Base-by-base conservation (phyloP, 768 basidiomycete genomes). In the Tylopilus sp. region DNA sequence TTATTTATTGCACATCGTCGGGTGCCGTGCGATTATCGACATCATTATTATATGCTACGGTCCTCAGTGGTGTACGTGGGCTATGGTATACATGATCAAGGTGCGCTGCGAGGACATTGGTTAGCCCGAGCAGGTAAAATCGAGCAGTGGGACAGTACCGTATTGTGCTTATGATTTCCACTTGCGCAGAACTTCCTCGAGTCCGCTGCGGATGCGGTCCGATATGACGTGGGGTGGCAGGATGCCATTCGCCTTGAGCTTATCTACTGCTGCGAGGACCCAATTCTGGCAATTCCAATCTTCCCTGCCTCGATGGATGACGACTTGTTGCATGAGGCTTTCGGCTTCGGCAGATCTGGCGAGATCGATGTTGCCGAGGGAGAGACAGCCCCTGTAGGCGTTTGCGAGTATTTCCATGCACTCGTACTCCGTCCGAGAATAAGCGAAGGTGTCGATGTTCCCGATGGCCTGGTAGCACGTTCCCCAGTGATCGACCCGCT, bases 271-370 rank as follows among this genome's bases (percentile, higher is more conserved):
- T 5, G 46, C 55, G 24, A 63, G 59, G 10, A 67, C 64, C 65
- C 68, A 70, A 44, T 21, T 68, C 53, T 69, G 70, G 29, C 61
- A 65, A 11, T 69, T 70, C 70, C 70, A 69, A 36, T 70, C 63
- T 55, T 65, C 63, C 34, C 53, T 66, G 47, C 57, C 60, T n/a
- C 60, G 62, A 51, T 62, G 56, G 17, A 67, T 50, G 48, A 21
- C 25, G 4, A 70, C 61, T 48, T 65, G 67, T 40, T 49, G 51
- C 57, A 67, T 54, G 42, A 71, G 42, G 19, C 6, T 30, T 46
- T 63, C 58, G 4, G 45, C 54, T 28, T 69, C 56, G 13, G 36
- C 38, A 19, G 44, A 29, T 31, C 54, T 56, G 25, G 42, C 47
- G 28, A 44, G 33, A 33, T 63, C 56, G 21, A 71, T 59, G 28